These are phyloP conservation scores for Inonotus hispidus DNA, from an alignment of 1,284 basidiomycete species.

Conservation along the genomic window DNA sequence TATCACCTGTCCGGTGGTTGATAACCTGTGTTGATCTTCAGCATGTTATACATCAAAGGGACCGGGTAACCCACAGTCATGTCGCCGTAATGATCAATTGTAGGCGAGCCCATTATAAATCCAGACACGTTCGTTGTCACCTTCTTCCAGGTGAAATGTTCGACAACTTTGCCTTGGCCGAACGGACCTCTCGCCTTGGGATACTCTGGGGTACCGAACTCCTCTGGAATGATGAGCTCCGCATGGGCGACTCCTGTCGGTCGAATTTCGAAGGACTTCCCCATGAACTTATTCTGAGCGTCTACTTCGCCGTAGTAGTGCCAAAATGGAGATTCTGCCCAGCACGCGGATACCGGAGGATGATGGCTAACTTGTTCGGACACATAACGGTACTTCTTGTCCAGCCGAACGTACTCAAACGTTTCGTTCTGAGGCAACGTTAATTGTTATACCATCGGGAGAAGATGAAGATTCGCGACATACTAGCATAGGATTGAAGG, in stretches of 20 bases:
- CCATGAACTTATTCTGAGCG: conserved; percentile 93
- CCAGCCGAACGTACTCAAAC: conserved; percentile 88
- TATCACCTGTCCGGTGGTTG: conserved; percentile 92
- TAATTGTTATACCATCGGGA: conserved; percentile 22
- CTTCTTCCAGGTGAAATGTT: conserved; percentile 94
- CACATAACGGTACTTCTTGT: conserved; percentile 88
- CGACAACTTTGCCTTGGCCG: conserved; percentile 52
- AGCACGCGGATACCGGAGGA: conserved; percentile 96
- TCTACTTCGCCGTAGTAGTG: conserved; percentile 92
- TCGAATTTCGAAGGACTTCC: conserved; percentile 93
- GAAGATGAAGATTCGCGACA: conserved; percentile 26
- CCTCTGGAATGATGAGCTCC: conserved; percentile 73
- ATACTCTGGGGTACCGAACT: conserved; percentile 49
- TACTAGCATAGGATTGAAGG: conserved; percentile 89
- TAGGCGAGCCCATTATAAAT: conserved; percentile 89
- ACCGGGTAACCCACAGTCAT: conserved; percentile 64
- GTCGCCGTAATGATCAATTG: conserved; percentile 97
- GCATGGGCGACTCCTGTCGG: conserved; percentile 93
- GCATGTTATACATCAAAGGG: not conserved
- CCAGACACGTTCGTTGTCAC: conserved; percentile 92
- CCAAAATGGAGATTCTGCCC: conserved; percentile 87
- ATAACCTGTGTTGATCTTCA: conserved; percentile 47
- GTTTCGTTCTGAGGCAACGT: conserved; percentile 64
- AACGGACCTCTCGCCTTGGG: conserved; percentile 41
- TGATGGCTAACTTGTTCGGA: conserved; percentile 97